phyloP scores from a whole-genome alignment of 805 yeast genomes.

The Debaryomyces prosopidis region DNA sequence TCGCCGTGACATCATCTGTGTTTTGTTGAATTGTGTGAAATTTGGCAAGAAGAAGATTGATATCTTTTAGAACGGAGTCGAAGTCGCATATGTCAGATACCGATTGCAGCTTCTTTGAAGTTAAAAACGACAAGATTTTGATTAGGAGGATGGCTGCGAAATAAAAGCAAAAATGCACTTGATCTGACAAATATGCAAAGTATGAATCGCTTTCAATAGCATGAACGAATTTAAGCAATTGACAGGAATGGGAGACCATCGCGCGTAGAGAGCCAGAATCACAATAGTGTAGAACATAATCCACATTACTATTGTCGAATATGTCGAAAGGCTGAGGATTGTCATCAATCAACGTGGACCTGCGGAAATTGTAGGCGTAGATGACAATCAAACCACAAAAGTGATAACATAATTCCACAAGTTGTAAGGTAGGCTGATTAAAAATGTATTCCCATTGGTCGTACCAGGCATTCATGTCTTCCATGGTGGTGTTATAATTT shows the following conservation, averaged over 20 bases:
- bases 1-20: slow-evolving; percentile 30
- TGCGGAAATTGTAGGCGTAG: slow-evolving; percentile 36
- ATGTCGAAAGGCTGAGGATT: slow-evolving; percentile 3
- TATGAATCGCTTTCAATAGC: slow-evolving; percentile 50
- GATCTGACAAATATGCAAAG: slow-evolving; percentile 72
- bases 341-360: slow-evolving; percentile 4
- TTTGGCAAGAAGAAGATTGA: slow-evolving; percentile 25
- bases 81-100: slow-evolving; percentile 2
- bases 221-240: slow-evolving; percentile 42
- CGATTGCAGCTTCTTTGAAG: neutral
- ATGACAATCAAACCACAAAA: slow-evolving; percentile 56
- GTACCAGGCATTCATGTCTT: slow-evolving; percentile 60
- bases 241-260: slow-evolving; percentile 42
- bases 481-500: slow-evolving; percentile 37
- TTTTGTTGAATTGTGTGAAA: slow-evolving; percentile 27
- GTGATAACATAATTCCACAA: slow-evolving; percentile 70
- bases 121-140: slow-evolving; percentile 18
- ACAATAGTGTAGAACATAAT: slow-evolving; percentile 22
- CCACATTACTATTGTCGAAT: slow-evolving; percentile 22
- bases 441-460: slow-evolving; percentile 70
- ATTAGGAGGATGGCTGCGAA: slow-evolving; percentile 41
- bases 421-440: slow-evolving; percentile 70
- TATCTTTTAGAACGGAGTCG: slow-evolving; percentile 10
- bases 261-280: slow-evolving; percentile 27
- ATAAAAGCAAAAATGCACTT: slow-evolving; percentile 55